Evolutionary conservation across 441 rosid species (phyloP).

Genomic region (Pelargonium fulgidum): DNA sequence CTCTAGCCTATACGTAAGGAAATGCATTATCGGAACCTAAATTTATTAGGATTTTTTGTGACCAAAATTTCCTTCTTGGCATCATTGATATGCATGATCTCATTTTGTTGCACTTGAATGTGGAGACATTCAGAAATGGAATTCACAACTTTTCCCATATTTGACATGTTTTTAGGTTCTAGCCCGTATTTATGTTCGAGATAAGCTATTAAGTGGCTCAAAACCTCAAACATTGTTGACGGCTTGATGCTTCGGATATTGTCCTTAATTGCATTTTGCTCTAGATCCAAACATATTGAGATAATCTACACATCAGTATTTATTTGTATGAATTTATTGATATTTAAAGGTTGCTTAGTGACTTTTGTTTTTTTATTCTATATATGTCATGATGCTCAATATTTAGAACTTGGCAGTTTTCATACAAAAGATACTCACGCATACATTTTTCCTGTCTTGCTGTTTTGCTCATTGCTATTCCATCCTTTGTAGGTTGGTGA

Average conservation of each 20-base stretch:
- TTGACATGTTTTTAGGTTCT: no score
- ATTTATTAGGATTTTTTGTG: not conserved
- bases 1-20: no score
- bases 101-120: not conserved
- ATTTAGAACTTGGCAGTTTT: no score
- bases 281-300: not conserved
- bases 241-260: not conserved
- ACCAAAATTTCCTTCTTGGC: not conserved
- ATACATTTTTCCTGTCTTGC: not conserved
- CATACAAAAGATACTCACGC: no score
- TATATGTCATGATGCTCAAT: not conserved
- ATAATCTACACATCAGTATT: not conserved
- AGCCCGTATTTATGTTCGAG: not conserved
- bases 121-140: not conserved
- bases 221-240: not conserved
- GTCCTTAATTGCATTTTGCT: not conserved
- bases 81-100: not conserved
- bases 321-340: not conserved
- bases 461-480: constrained; percentile 10
- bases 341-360: not conserved
- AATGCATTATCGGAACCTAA: not conserved
- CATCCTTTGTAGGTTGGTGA: constrained; percentile 44
- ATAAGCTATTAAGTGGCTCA: not conserved
- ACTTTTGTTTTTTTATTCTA: not conserved
- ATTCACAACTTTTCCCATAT: not conserved